These are phyloP conservation scores for Sporothrix protearum DNA, from an alignment of 2,329 filamentous ascomycete species.

Conservation along the genomic window DNA sequence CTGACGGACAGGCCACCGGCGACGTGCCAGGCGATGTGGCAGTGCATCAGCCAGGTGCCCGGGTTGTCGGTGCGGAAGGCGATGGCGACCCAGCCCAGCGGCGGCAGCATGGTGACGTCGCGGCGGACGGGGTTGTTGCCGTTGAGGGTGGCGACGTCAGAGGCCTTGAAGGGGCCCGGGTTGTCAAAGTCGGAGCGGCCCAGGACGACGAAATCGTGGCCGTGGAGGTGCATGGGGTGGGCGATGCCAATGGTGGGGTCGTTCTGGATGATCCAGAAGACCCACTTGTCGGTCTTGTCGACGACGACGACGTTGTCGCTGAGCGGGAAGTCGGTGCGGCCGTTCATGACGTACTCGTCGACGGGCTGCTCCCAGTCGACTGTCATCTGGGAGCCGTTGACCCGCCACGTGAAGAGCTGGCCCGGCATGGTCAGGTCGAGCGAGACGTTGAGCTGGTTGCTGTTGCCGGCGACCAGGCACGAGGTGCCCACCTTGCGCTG, in stretches of 20 bases:
- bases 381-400: slow-evolving; percentile 34
- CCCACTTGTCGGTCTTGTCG: slow-evolving; percentile 23
- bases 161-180: slow-evolving; percentile 22
- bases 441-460: slow-evolving; percentile 26
- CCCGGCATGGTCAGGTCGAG: slow-evolving; percentile 35
- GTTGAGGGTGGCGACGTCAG: slow-evolving; percentile 31
- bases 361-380: slow-evolving; percentile 40
- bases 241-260: slow-evolving; percentile 21
- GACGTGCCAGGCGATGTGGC: slow-evolving; percentile 49
- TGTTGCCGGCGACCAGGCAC: slow-evolving; percentile 23
- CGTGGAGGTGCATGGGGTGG: slow-evolving; percentile 31
- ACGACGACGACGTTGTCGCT: slow-evolving; percentile 27
- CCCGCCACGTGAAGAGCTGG: slow-evolving; percentile 34
- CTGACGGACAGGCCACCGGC: slow-evolving; percentile 47
- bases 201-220: slow-evolving; percentile 33
- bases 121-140: slow-evolving; percentile 43
- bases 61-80: slow-evolving; percentile 49
- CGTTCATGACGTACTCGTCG: slow-evolving; percentile 35
- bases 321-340: slow-evolving; percentile 24
- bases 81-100: slow-evolving; percentile 43
- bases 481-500: slow-evolving; percentile 23
- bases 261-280: slow-evolving; percentile 28
- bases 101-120: slow-evolving; percentile 44
- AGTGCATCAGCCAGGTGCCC: slow-evolving; percentile 46
- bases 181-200: slow-evolving; percentile 27